Conservation (phyloP, 257 asterid genomes). For the Primulina tabacum region DNA sequence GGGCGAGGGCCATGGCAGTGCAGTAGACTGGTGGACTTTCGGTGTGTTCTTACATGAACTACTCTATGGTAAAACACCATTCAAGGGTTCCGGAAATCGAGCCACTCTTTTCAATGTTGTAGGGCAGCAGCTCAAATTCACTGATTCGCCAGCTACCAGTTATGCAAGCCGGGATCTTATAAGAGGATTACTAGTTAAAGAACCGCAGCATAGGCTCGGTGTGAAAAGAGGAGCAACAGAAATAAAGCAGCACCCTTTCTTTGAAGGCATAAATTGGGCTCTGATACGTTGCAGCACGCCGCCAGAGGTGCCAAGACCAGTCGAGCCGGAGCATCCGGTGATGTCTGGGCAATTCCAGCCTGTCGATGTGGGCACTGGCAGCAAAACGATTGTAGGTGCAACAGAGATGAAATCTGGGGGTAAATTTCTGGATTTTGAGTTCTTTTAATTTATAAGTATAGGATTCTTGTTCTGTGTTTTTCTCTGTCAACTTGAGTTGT, state of each 20-base stretch:
- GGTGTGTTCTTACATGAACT: constrained; percentile 47
- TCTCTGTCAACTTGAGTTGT: no score
- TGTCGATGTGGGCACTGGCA: constrained; percentile 17
- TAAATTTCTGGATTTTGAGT: constrained; percentile 37
- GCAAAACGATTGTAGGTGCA: constrained; percentile 28
- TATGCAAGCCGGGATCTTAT: constrained; percentile 44
- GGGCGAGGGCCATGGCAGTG: constrained; percentile 57
- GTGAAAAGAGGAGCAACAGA: constrained; percentile 45
- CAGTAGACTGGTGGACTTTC: constrained; percentile 55
- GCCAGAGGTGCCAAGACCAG: constrained; percentile 39
- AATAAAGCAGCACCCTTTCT: constrained; percentile 40
- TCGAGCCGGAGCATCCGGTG: constrained; percentile 21
- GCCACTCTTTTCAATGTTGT: constrained; percentile 51
- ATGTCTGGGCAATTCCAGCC: constrained; percentile 26
- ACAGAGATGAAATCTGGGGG: constrained; percentile 30
- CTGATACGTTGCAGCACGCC: constrained; percentile 44
- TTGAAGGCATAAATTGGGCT: constrained; percentile 45
- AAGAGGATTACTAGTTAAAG: constrained; percentile 49
- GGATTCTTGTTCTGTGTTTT: background rate
- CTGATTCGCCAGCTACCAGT: constrained; percentile 46
- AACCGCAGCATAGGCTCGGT: constrained; percentile 43
- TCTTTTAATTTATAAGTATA: constrained; percentile 25
- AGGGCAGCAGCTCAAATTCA: constrained; percentile 43
- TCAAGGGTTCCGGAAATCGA: constrained; percentile 20
- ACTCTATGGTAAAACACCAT: constrained; percentile 47